Evolutionary conservation across 352 stramenopile species (phyloP).

Genomic region (Pythium scleroteichum): DNA sequence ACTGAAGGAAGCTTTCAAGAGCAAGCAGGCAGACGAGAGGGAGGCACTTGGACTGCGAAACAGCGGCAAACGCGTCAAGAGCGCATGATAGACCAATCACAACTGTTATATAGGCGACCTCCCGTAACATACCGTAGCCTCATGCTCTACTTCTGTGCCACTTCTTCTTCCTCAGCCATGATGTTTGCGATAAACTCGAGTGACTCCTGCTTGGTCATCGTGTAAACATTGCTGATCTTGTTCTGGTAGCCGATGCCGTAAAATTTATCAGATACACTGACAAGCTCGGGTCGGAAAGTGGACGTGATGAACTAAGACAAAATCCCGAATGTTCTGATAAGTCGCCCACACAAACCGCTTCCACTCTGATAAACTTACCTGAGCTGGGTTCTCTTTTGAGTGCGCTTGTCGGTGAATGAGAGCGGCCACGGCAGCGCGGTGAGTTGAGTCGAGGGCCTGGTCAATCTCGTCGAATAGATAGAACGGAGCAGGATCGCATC

Average conservation of each 20-base stretch:
- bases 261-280: constrained; percentile 95
- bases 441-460: constrained; percentile 98
- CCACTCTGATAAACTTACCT: constrained; percentile 55
- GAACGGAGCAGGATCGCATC: constrained; percentile 99
- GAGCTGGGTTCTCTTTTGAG: constrained; percentile 94
- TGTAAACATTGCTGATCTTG: constrained; percentile 96
- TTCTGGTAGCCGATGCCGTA: constrained; percentile 99
- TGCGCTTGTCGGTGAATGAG: constrained; percentile 97
- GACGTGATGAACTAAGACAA: constrained; percentile 96
- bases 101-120: constrained; percentile 13
- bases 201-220: constrained; percentile 96
- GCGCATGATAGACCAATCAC: constrained; percentile 16
- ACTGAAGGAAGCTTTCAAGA: constrained; percentile 66
- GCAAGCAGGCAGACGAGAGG: constrained; percentile 77
- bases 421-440: constrained; percentile 95
- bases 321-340: background rate
- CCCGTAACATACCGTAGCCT: background rate
- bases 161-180: constrained; percentile 87
- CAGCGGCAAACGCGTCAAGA: constrained; percentile 62
- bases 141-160: constrained; percentile 37
- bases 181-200: constrained; percentile 96
- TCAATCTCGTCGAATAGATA: constrained; percentile 99
- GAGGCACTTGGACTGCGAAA: constrained; percentile 68
- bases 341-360: background rate
- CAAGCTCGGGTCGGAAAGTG: constrained; percentile 99